Percentiles rank a stretch among this genome's conserved stretches.
phyloP scores from a whole-genome alignment of 768 basidiomycete genomes.

The Nevesoporus exiguus region DNA sequence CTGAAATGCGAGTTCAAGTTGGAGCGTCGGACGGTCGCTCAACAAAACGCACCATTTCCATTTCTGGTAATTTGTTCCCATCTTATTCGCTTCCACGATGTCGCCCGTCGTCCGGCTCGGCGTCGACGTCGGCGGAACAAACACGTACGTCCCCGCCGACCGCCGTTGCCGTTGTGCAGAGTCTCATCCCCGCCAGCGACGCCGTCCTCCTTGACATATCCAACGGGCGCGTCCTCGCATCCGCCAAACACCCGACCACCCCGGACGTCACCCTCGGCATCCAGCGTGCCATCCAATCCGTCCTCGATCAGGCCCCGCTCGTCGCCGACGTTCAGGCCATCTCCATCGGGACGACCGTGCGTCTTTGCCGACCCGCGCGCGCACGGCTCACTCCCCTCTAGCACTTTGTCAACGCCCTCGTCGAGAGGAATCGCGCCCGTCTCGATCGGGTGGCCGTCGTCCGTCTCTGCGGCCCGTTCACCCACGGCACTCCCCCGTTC shows the following conservation, averaged over 20 bases:
- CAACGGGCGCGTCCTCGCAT: conserved; percentile 22
- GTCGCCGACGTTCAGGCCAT: conserved; percentile 44
- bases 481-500: conserved; percentile 53
- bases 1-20: not conserved
- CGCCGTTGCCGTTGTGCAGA: too few relatives aligned
- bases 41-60: not conserved
- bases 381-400: conserved; percentile 4
- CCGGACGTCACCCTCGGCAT: conserved; percentile 58
- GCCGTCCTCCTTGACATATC: conserved; percentile 25
- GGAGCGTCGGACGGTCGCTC: not conserved
- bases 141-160: conserved; percentile 26
- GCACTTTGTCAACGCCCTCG: conserved; percentile 59
- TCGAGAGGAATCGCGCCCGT: conserved; percentile 52
- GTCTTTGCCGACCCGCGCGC: not conserved
- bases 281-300: conserved; percentile 44
- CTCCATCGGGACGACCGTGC: conserved; percentile 60
- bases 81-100: not conserved
- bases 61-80: conserved; percentile 12
- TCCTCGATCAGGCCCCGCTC: conserved; percentile 38
- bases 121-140: conserved; percentile 36
- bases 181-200: conserved; percentile 24
- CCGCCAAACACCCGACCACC: conserved; percentile 52
- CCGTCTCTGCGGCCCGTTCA: conserved; percentile 59
- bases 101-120: conserved; percentile 22
- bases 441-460: conserved; percentile 61